Evolutionary conservation across 352 stramenopile species (phyloP).

Genomic region (Phytopythium oedochilum): DNA sequence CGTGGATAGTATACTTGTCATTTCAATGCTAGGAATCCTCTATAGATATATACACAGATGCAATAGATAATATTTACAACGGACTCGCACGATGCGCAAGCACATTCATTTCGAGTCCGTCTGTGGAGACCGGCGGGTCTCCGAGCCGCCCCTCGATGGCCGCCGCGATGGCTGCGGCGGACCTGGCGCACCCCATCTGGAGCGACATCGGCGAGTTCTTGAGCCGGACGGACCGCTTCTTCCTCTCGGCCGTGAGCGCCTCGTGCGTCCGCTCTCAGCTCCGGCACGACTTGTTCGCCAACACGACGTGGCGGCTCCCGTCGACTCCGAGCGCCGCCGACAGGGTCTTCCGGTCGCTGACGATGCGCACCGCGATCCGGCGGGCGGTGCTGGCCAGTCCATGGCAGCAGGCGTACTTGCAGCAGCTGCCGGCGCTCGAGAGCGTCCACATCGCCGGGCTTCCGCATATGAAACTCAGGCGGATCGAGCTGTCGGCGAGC

Average conservation of each 20-base stretch:
- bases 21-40: no score
- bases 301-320: slow-evolving; percentile 3
- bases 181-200: slow-evolving; percentile 1
- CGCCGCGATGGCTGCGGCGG: background rate
- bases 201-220: background rate
- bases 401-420: slow-evolving; percentile 4
- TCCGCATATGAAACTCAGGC: no score
- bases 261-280: background rate
- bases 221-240: slow-evolving; percentile 3
- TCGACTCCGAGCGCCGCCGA: background rate
- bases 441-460: background rate
- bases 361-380: background rate
- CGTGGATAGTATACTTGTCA: no score
- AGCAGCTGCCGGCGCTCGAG: background rate
- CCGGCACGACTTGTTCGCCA: background rate
- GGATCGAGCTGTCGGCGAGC: background rate
- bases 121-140: no score
- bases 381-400: background rate
- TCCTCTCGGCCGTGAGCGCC: background rate
- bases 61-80: no score
- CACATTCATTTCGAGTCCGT: background rate
- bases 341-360: background rate
- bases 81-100: no score
- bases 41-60: no score
- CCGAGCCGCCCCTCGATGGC: no score